Base-by-base conservation (phyloP, 2,329 filamentous ascomycete species). In the Fusarium mexicanum region DNA sequence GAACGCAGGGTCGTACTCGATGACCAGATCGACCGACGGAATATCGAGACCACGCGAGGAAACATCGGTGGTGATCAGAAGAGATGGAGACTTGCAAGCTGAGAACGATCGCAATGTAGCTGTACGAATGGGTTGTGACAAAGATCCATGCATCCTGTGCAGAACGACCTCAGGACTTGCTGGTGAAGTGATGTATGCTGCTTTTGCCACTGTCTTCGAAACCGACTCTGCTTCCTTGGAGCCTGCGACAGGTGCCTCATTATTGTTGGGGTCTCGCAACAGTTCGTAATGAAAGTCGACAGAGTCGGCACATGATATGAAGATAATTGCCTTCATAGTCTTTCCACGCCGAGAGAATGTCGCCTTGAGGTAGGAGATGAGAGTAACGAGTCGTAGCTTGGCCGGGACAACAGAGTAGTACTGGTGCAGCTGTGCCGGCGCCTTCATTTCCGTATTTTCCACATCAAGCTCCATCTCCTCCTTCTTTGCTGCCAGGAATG, bases 1-100 rank as follows among this genome's bases (percentile, higher is more conserved):
- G 83, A 98, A 98, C 6, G 96, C 94, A 1, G 96, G 95, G 80
- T 99, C 96, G 80, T 98, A 98, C 82, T 99, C 96, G 64, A 99
- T 90, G 57, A 99, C 95, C 26, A 98, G 88, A 81, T 99, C 96
- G 59, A 99, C 94, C 58, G 96, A 96, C 2, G 96, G 96, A 22
- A 99, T 90, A 86, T 99, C 96, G 47, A 99, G 91, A 85, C 96
- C 96, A 80, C 96, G 94, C 26, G 96, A 96, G 18, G 96, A 94
- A 58, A 99, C 96, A 79, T 99, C 96, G 3, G 96, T 99, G 76
- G 95, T 97, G 73, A 99, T 90, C 22, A 99, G 89, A 8, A 99
- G 90, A 2, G 93, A 92, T 1, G 96, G 92, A 26, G 93, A 90
- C 35, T 88, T 90, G 80, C 91, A 93, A 47, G 88, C 88, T 7